Evolutionary conservation across 2,329 filamentous ascomycete genomes (phyloP), one percentile per base, ranked within the genome.

Genomic region (Curvularia verruculosa): DNA sequence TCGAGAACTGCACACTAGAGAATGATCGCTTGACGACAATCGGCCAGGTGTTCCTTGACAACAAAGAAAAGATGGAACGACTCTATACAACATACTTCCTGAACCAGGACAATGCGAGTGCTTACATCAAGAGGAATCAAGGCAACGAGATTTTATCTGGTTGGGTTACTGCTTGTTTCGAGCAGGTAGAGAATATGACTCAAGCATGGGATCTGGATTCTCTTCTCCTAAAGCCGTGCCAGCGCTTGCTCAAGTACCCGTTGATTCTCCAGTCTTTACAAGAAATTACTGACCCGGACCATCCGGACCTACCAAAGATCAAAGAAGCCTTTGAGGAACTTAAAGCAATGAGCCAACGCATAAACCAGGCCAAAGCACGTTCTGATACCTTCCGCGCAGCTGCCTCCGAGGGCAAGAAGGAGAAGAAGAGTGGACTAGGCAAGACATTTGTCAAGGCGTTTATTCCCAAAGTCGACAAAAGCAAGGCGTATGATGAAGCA

Each of bases 301-400:
- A 99, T 71, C 93, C 94, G 0, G 95, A 99, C 75, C 85, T 89
- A 58, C 80, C 83, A 24, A 80, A 85, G 8, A 83, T 99, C 31
- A 86, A 89, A 63, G 84, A 83, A 36, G 89, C 93, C 9, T 86
- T 91, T 21, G 85, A 90, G 51, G 90, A 94, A 59, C 80, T 87
- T 28, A 84, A 83, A 7, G 82, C 81, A 52, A 83, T 88, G 62
- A 84, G 84, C 28, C 80, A 83, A 37, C 83, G 86, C 43, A 98
- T 98, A 75, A 96, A 99, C 78, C 92, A 96, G 73, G 88, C 92
- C 52, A 98, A 97, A 80, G 96, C 94, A 79, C 93, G 96, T 51
- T 92, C 94, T 57, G 92, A 97, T 75, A 85, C 96, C 45, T 91
- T 98, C 47, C 66, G 72, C 15, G 68, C 68, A 19, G 72, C 71